Conservation (phyloP, 495 filamentous ascomycete species). For the Venustampulla echinocandica region DNA sequence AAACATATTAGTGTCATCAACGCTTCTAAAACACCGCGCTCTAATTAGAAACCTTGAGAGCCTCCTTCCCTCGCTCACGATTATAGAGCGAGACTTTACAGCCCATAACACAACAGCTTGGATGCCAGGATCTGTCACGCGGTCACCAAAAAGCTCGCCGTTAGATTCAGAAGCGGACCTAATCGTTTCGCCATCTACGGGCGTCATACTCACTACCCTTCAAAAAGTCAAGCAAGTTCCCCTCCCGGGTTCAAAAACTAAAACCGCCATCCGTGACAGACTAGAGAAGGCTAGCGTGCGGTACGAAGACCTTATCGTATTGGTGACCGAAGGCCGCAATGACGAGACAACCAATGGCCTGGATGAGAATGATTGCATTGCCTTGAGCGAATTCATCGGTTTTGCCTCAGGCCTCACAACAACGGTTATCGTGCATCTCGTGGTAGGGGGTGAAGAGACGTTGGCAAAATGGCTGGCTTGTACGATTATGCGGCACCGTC, state of each 20-base stretch:
- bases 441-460: slow-evolving; percentile 48
- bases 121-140: slow-evolving; percentile 25
- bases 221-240: slow-evolving; percentile 65
- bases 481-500: slow-evolving; percentile 7
- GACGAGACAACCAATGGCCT: slow-evolving; percentile 29
- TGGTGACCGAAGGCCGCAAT: slow-evolving; percentile 50
- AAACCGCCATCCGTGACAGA: slow-evolving; percentile 45
- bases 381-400: slow-evolving; percentile 44
- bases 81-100: slow-evolving; percentile 53
- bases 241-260: slow-evolving; percentile 49
- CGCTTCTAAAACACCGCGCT: slow-evolving; percentile 33
- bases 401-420: slow-evolving; percentile 38
- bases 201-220: slow-evolving; percentile 61
- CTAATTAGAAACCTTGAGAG: slow-evolving; percentile 39
- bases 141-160: slow-evolving; percentile 25
- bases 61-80: slow-evolving; percentile 39
- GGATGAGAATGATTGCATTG: slow-evolving; percentile 38
- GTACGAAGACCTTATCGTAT: slow-evolving; percentile 64
- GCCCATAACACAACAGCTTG: slow-evolving; percentile 29
- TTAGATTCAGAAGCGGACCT: slow-evolving; percentile 63
- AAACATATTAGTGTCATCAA: slow-evolving; percentile 40
- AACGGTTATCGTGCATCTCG: slow-evolving; percentile 39
- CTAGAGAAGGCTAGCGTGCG: slow-evolving; percentile 45
- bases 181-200: slow-evolving; percentile 60
- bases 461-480: slow-evolving; percentile 45